These are phyloP conservation scores for Alternaria viburni DNA, from an alignment of 2,329 filamentous ascomycete species.

Conservation along the genomic window DNA sequence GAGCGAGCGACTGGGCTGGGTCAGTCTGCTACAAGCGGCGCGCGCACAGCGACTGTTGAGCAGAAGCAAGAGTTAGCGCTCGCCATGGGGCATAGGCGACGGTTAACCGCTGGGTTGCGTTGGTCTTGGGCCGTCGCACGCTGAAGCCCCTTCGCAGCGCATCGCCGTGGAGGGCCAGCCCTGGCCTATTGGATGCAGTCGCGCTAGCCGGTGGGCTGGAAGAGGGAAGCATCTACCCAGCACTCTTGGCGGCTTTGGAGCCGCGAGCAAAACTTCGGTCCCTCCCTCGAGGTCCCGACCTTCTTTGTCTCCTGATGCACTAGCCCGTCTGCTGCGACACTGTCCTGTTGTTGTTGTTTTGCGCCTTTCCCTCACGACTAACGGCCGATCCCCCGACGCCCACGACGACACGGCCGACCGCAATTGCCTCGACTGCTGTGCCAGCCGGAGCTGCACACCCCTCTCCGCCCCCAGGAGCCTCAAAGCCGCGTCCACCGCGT, in stretches of 20 bases:
- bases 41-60: slow-evolving; percentile 6
- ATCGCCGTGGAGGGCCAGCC: slow-evolving; percentile 13
- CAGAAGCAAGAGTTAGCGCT: slow-evolving; percentile 10
- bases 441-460: slow-evolving; percentile 16
- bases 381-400: slow-evolving; percentile 9
- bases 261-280: slow-evolving; percentile 24
- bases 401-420: slow-evolving; percentile 1
- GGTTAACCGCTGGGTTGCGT: slow-evolving; percentile 7
- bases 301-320: slow-evolving; percentile 15
- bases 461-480: slow-evolving; percentile 1
- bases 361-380: slow-evolving; percentile 10
- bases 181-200: slow-evolving; percentile 17
- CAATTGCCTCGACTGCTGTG: background rate
- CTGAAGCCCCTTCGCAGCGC: slow-evolving; percentile 11
- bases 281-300: slow-evolving; percentile 10
- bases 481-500: background rate
- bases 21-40: background rate
- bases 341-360: slow-evolving; percentile 9
- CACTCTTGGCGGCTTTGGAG: slow-evolving; percentile 20
- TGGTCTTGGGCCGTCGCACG: slow-evolving; percentile 1
- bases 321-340: slow-evolving; percentile 5
- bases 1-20: slow-evolving; percentile 9
- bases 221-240: slow-evolving; percentile 13
- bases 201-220: slow-evolving; percentile 19
- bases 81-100: background rate